These are phyloP conservation scores for Blastomyces silverae DNA, from an alignment of 2,329 filamentous ascomycete species.

Conservation along the genomic window DNA sequence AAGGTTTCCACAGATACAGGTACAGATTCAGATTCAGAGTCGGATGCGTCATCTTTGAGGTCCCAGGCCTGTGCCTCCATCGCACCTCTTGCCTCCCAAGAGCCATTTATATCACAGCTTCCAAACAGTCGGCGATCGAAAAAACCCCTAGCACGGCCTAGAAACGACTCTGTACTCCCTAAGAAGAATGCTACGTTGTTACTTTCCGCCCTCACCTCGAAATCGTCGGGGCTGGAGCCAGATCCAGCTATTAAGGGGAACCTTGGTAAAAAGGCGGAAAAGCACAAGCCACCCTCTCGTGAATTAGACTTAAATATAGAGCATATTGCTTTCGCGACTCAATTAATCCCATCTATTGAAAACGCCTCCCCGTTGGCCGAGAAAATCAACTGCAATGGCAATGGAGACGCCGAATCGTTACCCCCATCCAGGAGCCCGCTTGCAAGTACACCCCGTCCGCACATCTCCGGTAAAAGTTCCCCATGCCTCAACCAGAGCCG, in stretches of 20 bases:
- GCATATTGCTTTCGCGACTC: not conserved
- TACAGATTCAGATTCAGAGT: conserved; percentile 10
- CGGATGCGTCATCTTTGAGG: conserved; percentile 10
- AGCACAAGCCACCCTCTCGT: not conserved
- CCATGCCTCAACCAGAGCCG: not conserved
- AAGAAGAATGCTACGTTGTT: conserved; percentile 6
- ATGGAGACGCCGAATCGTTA: not conserved
- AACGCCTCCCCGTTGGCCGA: not conserved
- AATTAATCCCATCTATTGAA: not conserved
- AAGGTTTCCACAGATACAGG: not conserved
- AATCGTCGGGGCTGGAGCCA: not conserved
- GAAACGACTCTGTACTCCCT: not conserved
- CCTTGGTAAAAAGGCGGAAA: too few species aligned
- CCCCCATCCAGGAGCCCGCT: not conserved
- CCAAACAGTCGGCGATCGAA: not conserved
- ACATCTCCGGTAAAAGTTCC: not conserved
- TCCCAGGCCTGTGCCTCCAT: not conserved
- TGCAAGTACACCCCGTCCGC: not conserved
- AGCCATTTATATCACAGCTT: conserved; percentile 3
- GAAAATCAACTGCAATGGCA: not conserved
- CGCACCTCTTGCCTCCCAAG: not conserved
- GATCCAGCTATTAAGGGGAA: not conserved
- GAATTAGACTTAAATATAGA: conserved; percentile 2
- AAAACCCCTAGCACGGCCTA: not conserved
- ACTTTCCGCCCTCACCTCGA: conserved; percentile 7